These are phyloP conservation scores for Aegilops speltoides DNA, from an alignment of 176 grass and related monocot species.

Conservation along the genomic window DNA sequence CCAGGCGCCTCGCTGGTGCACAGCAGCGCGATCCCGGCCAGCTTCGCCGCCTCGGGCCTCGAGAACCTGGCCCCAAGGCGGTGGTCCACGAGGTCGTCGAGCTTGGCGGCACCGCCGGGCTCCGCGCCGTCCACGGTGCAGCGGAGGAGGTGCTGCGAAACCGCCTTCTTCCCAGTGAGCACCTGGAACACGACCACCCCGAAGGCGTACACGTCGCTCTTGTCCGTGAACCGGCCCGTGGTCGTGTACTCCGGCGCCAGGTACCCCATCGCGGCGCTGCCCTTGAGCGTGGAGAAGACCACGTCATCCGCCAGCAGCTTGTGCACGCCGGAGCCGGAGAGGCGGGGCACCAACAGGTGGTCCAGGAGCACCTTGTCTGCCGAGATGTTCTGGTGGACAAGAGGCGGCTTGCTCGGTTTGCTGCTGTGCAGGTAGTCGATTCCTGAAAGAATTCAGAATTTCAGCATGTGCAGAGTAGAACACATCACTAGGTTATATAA, in stretches of 20 bases:
- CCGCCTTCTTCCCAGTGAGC: slow-evolving; percentile 51
- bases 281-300: slow-evolving; percentile 79
- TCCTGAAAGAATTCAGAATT: slow-evolving; percentile 33
- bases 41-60: slow-evolving; percentile 58
- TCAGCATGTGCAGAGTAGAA: background rate
- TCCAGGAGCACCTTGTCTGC: slow-evolving; percentile 72
- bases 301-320: slow-evolving; percentile 80
- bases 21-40: slow-evolving; percentile 66
- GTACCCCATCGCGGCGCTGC: slow-evolving; percentile 82
- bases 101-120: slow-evolving; percentile 19
- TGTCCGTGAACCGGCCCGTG: slow-evolving; percentile 75
- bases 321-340: slow-evolving; percentile 57
- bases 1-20: slow-evolving; percentile 63
- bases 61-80: slow-evolving; percentile 61
- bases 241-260: slow-evolving; percentile 73
- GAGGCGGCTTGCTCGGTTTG: slow-evolving; percentile 44
- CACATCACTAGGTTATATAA: background rate
- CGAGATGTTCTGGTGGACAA: slow-evolving; percentile 70
- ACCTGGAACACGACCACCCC: slow-evolving; percentile 71
- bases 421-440: slow-evolving; percentile 75
- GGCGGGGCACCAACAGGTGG: slow-evolving; percentile 45
- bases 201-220: slow-evolving; percentile 79
- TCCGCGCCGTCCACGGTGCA: background rate
- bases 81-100: slow-evolving; percentile 67
- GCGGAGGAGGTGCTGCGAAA: slow-evolving; percentile 43